Base-by-base conservation (phyloP, 805 yeast species). In the Cyberlindnera misumaiensis region DNA sequence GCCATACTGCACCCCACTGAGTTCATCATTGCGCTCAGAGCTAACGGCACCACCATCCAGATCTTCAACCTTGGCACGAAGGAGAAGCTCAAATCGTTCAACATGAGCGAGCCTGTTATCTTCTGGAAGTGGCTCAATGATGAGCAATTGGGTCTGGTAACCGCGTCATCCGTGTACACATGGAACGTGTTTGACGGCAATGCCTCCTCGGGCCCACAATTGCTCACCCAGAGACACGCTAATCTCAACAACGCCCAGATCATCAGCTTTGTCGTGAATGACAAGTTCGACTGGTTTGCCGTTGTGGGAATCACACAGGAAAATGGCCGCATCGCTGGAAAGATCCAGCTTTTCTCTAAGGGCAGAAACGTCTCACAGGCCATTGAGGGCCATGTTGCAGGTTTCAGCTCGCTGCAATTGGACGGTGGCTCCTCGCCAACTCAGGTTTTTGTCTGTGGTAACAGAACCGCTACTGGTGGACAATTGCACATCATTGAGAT, bases 301-400 rank as follows among this genome's bases (percentile, higher is more conserved):
- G 75, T 89, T 41, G 87, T 86, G 45, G 99, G 98, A 53, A 88
- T 93, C 55, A 81, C 94, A 26, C 96, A 88, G 64, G 96, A 87
- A 58, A 82, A 83, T 51, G 95, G 95, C 48, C 78, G 94, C 54
- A 86, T 93, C 50, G 96, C 87, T 26, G 99, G 99, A 58, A 94
- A 86, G 64, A 84, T 90, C 59, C 99, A 93, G 68, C 76, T 93
- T 46, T 93, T 69, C 65, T 83, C 95, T 43, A 83, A 82, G 59
- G 77, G 81, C 38, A 80, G 97, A 65, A 83, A 84, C 57, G 85
- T 90, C 29, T 89, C 97, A 11, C 99, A 93, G 67, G 89, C 95
- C 15, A 86, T 93, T 52, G 97, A 93, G 58, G 98, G 98, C 53
- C 98, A 93, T 63, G 97, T 94, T 40, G 93, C 95, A 43, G 77